Conservation (phyloP, 2,329 filamentous ascomycete genomes). For the Colletotrichum sansevieriae region DNA sequence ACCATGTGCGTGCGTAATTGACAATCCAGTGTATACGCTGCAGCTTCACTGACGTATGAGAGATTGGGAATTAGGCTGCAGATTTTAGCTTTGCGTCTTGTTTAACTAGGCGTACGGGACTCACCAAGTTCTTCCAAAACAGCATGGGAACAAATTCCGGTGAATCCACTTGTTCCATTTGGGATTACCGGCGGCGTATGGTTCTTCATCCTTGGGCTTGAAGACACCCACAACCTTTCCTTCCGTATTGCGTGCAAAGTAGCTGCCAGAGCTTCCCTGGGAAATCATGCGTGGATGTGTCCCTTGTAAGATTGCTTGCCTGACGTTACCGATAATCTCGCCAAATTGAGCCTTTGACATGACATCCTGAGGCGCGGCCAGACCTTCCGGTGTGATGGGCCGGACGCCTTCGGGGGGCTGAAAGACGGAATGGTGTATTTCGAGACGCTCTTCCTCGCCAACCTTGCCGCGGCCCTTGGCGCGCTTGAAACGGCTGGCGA, state of each 20-base stretch:
- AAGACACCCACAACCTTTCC: slow-evolving; percentile 98
- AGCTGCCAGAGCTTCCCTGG: slow-evolving; percentile 97
- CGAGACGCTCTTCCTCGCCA: slow-evolving; percentile 85
- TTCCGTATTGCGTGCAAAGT: slow-evolving; percentile 92
- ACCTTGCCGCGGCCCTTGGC: slow-evolving; percentile 79
- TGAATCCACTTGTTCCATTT: slow-evolving; percentile 99
- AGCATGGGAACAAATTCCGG: slow-evolving; percentile 96
- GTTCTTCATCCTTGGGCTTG: slow-evolving; percentile 99
- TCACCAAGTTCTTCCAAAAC: slow-evolving; percentile 90
- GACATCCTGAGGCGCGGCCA: slow-evolving; percentile 74
- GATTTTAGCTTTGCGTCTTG: slow-evolving; percentile 19
- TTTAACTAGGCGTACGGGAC: slow-evolving; percentile 44
- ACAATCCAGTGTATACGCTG: slow-evolving; percentile 93
- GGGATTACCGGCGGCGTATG: slow-evolving; percentile 94
- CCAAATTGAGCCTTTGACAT: slow-evolving; percentile 89
- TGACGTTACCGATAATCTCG: slow-evolving; percentile 89
- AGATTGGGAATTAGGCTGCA: slow-evolving; percentile 90
- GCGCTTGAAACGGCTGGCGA: slow-evolving; percentile 96
- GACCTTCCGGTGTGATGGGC: slow-evolving; percentile 80
- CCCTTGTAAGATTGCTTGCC: slow-evolving; percentile 87
- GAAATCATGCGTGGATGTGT: slow-evolving; percentile 96
- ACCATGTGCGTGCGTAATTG: slow-evolving; percentile 93
- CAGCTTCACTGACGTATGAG: slow-evolving; percentile 97
- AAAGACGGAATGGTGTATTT: slow-evolving; percentile 98
- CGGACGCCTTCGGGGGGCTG: slow-evolving; percentile 90